A percentile compares a stretch with the other conserved stretches of the same genome.
Evolutionary conservation across 2,329 filamentous ascomycete species (phyloP).

Genomic region (Fusarium sp.): DNA sequence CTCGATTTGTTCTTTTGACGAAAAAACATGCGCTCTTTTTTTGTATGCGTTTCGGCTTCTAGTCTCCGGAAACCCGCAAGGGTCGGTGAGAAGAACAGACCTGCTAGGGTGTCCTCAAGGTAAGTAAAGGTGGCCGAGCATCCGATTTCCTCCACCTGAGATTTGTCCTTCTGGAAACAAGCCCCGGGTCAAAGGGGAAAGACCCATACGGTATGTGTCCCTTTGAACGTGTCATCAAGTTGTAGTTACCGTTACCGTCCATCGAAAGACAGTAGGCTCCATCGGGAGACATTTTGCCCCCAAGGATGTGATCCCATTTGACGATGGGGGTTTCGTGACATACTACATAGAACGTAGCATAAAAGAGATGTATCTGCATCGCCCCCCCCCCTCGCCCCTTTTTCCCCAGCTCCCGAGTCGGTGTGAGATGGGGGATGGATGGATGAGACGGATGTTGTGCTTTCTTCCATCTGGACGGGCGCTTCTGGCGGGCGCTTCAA

Average conservation of each 20-base stretch:
- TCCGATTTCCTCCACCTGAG: not conserved
- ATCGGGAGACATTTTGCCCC: not conserved
- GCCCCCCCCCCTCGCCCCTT: not conserved
- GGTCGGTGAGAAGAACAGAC: not conserved
- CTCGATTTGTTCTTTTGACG: not conserved
- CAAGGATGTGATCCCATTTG: conserved; percentile 29
- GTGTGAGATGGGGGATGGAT: conserved; percentile 14
- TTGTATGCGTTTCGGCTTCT: conserved; percentile 19
- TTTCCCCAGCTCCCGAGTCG: conserved; percentile 18
- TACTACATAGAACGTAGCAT: conserved; percentile 17
- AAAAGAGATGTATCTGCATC: conserved; percentile 6
- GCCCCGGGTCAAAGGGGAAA: not conserved
- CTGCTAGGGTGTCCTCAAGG: not conserved
- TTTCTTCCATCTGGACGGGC: conserved; percentile 5
- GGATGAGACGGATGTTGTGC: not conserved
- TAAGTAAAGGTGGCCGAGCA: not conserved
- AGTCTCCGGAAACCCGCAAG: conserved; percentile 20
- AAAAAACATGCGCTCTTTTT: conserved; percentile 28
- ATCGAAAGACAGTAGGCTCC: conserved; percentile 25
- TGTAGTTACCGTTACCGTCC: not conserved
- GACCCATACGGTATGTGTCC: not conserved
- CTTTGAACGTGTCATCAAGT: not conserved
- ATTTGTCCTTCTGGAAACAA: not conserved
- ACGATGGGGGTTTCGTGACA: not conserved
- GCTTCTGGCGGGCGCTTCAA: conserved; percentile 11